These are phyloP conservation scores for Fistulinella cinereoalba DNA, from an alignment of 1,284 basidiomycete genomes.

Conservation along the genomic window DNA sequence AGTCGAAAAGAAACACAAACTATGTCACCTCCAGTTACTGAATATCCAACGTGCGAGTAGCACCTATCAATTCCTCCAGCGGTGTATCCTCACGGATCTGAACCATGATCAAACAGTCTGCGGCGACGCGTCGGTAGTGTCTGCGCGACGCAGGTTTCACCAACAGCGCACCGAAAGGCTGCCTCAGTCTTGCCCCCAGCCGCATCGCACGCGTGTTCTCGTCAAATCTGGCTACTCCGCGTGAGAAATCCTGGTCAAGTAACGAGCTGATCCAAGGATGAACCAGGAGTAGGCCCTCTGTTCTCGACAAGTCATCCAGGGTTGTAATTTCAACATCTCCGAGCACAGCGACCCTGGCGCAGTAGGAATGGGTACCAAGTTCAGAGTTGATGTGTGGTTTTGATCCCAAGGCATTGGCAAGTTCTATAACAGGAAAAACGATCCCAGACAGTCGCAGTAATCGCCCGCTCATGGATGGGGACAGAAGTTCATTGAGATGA, in stretches of 20 bases:
- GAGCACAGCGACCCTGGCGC: background rate
- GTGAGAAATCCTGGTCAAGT: background rate
- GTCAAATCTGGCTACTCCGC: background rate
- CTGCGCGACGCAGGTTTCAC: background rate
- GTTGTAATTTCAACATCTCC: background rate
- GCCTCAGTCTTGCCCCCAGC: background rate
- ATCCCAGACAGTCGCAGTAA: background rate
- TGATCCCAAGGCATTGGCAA: too few relatives aligned
- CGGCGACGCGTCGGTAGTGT: background rate
- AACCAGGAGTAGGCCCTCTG: background rate
- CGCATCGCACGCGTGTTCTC: background rate
- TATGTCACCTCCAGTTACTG: too few relatives aligned
- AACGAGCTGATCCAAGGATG: background rate
- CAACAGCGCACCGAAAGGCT: background rate
- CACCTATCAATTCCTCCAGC: too few relatives aligned
- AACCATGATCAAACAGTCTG: background rate
- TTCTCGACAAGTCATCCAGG: background rate
- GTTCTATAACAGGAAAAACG: too few relatives aligned
- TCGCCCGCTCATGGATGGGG: background rate
- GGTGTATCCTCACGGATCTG: too few relatives aligned
- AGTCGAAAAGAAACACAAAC: too few relatives aligned
- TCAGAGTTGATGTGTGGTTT: too few relatives aligned
- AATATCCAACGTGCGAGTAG: too few relatives aligned
- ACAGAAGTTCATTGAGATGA: background rate
- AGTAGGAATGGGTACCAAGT: background rate